Percentiles rank a stretch among this genome's conserved stretches.
phyloP scores from a whole-genome alignment of 2,329 filamentous ascomycete genomes.

The Trichoderma sp. region DNA sequence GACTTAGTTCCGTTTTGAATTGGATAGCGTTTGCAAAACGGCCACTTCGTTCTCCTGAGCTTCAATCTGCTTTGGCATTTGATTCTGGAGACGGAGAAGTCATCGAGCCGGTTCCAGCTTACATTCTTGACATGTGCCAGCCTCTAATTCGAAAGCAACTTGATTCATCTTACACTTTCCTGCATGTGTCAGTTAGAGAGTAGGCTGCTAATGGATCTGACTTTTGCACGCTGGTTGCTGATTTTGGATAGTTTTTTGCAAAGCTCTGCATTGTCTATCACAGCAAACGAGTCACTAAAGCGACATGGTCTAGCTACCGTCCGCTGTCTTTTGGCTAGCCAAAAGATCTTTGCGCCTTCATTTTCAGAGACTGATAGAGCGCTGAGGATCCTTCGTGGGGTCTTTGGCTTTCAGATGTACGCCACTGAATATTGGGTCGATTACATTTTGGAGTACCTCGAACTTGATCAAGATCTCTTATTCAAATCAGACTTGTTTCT shows the following conservation, averaged over 20 bases:
- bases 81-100: slow-evolving; percentile 25
- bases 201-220: slow-evolving; percentile 10
- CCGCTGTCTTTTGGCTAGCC: slow-evolving; percentile 13
- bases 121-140: slow-evolving; percentile 34
- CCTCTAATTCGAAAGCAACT: slow-evolving; percentile 34
- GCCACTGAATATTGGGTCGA: slow-evolving; percentile 28
- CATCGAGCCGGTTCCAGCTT: slow-evolving; percentile 32
- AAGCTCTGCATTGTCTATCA: background rate
- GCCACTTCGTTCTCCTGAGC: slow-evolving; percentile 40
- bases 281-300: background rate
- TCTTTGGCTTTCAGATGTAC: slow-evolving; percentile 28
- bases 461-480: background rate
- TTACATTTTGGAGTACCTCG: slow-evolving; percentile 3
- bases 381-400: slow-evolving; percentile 1
- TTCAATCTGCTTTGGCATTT: slow-evolving; percentile 42
- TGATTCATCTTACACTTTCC: slow-evolving; percentile 36
- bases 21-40: slow-evolving; percentile 46
- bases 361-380: background rate
- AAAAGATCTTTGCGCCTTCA: background rate
- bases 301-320: slow-evolving; percentile 15
- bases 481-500: background rate
- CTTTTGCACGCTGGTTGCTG: background rate
- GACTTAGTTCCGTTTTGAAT: slow-evolving; percentile 39
- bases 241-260: slow-evolving; percentile 15
- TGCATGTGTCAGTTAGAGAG: slow-evolving; percentile 39